A percentile compares a stretch with the other conserved stretches of the same genome.
Conservation (phyloP, 1,139 yeast species). For the Sugiyamaella sp. region DNA sequence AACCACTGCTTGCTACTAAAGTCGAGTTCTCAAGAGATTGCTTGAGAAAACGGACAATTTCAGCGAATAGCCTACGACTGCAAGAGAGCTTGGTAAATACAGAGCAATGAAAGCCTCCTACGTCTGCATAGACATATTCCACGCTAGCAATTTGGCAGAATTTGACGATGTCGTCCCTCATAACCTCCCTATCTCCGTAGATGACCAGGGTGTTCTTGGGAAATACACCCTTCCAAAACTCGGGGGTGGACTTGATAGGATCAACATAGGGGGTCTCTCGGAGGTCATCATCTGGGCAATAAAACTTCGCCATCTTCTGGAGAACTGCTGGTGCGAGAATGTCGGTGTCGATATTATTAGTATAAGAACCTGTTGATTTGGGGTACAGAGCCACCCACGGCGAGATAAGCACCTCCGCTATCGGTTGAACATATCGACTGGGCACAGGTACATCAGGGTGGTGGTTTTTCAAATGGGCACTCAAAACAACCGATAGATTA, state of each 20-base stretch:
- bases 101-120: not conserved
- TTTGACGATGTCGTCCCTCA: conserved; percentile 43
- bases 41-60: no score
- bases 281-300: conserved; percentile 6
- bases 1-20: no score
- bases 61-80: no score
- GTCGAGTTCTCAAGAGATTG: no score
- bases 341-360: conserved; percentile 7
- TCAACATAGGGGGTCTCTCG: conserved; percentile 9
- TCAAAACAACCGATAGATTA: conserved; percentile 45
- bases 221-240: conserved; percentile 18
- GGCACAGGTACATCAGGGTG: not conserved
- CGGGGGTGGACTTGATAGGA: conserved; percentile 8
- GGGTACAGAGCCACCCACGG: conserved; percentile 19
- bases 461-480: conserved; percentile 38
- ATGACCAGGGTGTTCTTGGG: conserved; percentile 13
- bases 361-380: conserved; percentile 14
- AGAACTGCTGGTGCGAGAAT: conserved; percentile 3
- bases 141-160: not conserved
- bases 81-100: no score
- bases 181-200: conserved; percentile 10
- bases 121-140: not conserved
- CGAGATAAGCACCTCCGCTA: conserved; percentile 12
- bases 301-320: conserved; percentile 2
- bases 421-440: conserved; percentile 12